Percentiles rank a stretch among this genome's conserved stretches.
Evolutionary conservation across 2,329 filamentous ascomycete genomes (phyloP).

Genomic region (Cladophialophora carrionii): DNA sequence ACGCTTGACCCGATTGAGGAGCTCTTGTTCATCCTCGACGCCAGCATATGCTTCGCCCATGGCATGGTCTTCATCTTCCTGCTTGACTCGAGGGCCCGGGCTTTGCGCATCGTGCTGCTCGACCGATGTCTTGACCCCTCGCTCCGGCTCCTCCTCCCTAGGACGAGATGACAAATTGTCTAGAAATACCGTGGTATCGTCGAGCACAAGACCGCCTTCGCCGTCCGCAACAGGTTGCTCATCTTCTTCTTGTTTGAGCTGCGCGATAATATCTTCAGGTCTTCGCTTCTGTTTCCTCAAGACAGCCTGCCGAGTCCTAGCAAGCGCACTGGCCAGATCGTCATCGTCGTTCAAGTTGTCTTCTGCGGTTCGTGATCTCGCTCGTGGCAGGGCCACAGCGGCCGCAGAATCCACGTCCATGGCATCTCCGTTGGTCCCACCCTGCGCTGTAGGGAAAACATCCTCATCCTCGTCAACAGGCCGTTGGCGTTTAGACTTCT

Average conservation of each 20-base stretch:
- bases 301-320: constrained; percentile 77
- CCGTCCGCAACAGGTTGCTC: constrained; percentile 53
- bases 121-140: constrained; percentile 30
- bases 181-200: constrained; percentile 94
- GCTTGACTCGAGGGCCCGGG: constrained; percentile 41
- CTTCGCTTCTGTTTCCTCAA: constrained; percentile 92
- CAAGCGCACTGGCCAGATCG: constrained; percentile 82
- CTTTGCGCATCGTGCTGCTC: constrained; percentile 25
- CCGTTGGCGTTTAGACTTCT: constrained; percentile 73
- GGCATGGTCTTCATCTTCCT: constrained; percentile 56
- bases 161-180: constrained; percentile 72
- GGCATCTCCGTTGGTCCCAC: constrained; percentile 48
- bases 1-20: constrained; percentile 55
- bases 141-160: constrained; percentile 53
- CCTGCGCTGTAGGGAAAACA: constrained; percentile 48
- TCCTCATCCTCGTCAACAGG: constrained; percentile 64
- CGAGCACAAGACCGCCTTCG: constrained; percentile 76
- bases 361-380: constrained; percentile 68
- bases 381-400: constrained; percentile 46
- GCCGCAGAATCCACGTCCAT: constrained; percentile 73
- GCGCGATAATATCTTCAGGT: constrained; percentile 83
- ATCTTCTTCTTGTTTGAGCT: constrained; percentile 68
- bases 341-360: constrained; percentile 84
- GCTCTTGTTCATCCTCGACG: constrained; percentile 54
- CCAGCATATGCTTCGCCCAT: constrained; percentile 59